phyloP scores from a whole-genome alignment of 2,329 filamentous ascomycete genomes.

The Aaosphaeria pasadenensis region DNA sequence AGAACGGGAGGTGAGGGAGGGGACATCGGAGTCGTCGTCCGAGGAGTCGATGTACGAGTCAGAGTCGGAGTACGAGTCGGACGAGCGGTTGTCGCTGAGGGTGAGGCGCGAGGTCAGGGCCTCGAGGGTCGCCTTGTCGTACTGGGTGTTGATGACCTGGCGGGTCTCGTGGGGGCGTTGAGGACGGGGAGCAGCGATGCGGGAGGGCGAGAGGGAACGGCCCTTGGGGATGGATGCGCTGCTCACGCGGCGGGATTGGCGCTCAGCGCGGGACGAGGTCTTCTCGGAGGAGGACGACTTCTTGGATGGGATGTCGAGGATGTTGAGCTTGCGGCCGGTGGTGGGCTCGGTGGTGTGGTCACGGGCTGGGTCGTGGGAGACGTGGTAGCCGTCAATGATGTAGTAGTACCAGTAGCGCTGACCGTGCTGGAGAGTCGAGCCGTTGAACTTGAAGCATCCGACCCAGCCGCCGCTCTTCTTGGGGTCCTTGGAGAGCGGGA shows the following conservation, averaged over 20 bases:
- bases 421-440: constrained; percentile 78
- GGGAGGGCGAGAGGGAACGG: constrained; percentile 79
- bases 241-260: constrained; percentile 51
- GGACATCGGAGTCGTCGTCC: constrained; percentile 63
- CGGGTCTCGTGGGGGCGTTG: constrained; percentile 83
- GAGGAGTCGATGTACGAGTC: constrained; percentile 65
- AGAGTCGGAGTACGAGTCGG: constrained; percentile 55
- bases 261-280: constrained; percentile 24
- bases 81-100: constrained; percentile 69
- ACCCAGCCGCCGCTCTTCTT: constrained; percentile 91
- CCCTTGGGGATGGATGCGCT: constrained; percentile 76
- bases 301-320: constrained; percentile 80
- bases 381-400: constrained; percentile 98
- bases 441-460: constrained; percentile 94
- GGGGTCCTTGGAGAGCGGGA: constrained; percentile 87
- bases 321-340: constrained; percentile 94
- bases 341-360: constrained; percentile 90
- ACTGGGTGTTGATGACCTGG: constrained; percentile 80
- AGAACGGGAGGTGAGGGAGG: constrained; percentile 67
- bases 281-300: constrained; percentile 40
- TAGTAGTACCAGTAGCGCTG: constrained; percentile 99
- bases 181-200: constrained; percentile 89
- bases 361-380: constrained; percentile 91
- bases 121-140: constrained; percentile 71
- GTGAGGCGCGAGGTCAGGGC: constrained; percentile 75